A percentile compares a stretch with the other conserved stretches of the same genome.
phyloP scores from a whole-genome alignment of 768 basidiomycete genomes.

The Gymnopilus junonius region DNA sequence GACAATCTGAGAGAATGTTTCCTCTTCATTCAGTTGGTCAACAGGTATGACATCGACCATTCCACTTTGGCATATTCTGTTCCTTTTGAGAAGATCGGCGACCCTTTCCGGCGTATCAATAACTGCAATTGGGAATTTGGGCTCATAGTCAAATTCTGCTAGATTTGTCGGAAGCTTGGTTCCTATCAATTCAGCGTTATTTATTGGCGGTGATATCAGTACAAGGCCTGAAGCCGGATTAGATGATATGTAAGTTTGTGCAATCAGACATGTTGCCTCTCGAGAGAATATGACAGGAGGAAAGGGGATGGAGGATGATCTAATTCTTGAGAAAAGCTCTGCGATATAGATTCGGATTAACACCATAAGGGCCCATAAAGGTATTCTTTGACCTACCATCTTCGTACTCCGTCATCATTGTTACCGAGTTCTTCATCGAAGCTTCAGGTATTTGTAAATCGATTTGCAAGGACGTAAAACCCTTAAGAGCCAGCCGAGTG shows the following conservation, averaged over 20 bases:
- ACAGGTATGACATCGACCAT: constrained; percentile 42
- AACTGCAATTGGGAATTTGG: constrained; percentile 63
- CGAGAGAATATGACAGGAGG: constrained; percentile 62
- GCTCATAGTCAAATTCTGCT: constrained; percentile 63
- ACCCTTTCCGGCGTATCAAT: constrained; percentile 42
- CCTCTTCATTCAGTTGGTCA: constrained; percentile 39
- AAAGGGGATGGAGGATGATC: constrained; percentile 50
- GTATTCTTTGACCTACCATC: constrained; percentile 45
- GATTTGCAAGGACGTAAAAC: constrained; percentile 52
- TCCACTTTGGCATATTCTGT: constrained; percentile 43
- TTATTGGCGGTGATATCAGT: constrained; percentile 59
- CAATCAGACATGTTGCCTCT: constrained; percentile 53
- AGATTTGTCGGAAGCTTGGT: constrained; percentile 39
- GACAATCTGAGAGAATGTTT: constrained; percentile 46
- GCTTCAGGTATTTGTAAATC: constrained; percentile 37
- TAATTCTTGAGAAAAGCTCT: constrained; percentile 50
- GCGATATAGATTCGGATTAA: background rate
- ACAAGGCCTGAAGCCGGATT: constrained; percentile 65
- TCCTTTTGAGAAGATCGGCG: constrained; percentile 34
- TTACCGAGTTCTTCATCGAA: constrained; percentile 25
- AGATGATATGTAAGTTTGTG: constrained; percentile 72
- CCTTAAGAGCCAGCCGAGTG: constrained; percentile 47
- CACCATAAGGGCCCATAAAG: background rate
- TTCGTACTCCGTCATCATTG: constrained; percentile 44
- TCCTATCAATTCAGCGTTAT: constrained; percentile 38